phyloP scores from a whole-genome alignment of 176 grass and related monocot genomes.

The Eleusine indica region DNA sequence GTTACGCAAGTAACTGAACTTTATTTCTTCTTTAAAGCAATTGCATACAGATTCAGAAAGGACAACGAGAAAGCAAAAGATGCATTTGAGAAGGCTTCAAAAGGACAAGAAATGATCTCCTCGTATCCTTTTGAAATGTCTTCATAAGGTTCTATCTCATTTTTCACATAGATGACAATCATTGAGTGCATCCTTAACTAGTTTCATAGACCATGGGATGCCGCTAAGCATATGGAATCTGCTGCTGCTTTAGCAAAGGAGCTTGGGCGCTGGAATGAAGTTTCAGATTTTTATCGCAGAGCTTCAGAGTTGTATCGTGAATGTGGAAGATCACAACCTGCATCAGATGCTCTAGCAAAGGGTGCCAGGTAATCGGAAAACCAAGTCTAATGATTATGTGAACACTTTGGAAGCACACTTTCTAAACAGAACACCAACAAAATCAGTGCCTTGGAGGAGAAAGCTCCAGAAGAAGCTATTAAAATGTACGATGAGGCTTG shows the following conservation, averaged over 20 bases:
- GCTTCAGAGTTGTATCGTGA: conserved; percentile 93
- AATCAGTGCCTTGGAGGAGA: conserved; percentile 88
- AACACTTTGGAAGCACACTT: conserved; percentile 17
- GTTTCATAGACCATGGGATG: conserved; percentile 91
- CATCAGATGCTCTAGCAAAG: conserved; percentile 95
- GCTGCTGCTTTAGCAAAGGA: conserved; percentile 94
- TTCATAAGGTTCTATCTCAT: not conserved
- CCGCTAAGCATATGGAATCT: conserved; percentile 98
- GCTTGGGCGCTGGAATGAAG: conserved; percentile 82
- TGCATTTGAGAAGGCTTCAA: conserved; percentile 98
- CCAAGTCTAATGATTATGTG: not conserved
- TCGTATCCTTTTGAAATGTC: conserved; percentile 69
- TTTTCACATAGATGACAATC: conserved; percentile 40
- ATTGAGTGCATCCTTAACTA: conserved; percentile 46
- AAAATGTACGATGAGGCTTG: conserved; percentile 90
- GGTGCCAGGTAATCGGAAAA: conserved; percentile 74
- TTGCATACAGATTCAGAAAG: conserved; percentile 85
- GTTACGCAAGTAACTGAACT: conserved; percentile 23
- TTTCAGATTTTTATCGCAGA: conserved; percentile 79
- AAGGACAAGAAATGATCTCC: conserved; percentile 99
- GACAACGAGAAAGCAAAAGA: conserved; percentile 97
- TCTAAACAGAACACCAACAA: conserved; percentile 35
- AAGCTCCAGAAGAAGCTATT: conserved; percentile 75
- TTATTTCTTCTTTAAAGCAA: conserved; percentile 63
- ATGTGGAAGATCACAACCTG: conserved; percentile 91